Conservation (phyloP, 2,329 filamentous ascomycete genomes). For the Aureobasidium sp. region DNA sequence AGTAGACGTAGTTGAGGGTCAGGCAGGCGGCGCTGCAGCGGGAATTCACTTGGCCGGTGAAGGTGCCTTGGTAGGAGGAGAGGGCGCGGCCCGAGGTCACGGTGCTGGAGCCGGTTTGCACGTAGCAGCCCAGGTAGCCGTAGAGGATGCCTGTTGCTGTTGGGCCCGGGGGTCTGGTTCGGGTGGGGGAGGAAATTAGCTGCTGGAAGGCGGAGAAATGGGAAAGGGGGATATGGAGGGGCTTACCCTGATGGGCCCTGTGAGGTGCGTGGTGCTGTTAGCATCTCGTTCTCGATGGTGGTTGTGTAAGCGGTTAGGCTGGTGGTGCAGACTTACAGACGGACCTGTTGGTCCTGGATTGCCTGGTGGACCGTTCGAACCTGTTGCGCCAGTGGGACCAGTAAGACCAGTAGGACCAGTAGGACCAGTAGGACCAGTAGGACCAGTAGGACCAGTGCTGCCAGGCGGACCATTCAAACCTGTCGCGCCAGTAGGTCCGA, state of each 20-base stretch:
- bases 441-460: slow-evolving; percentile 3
- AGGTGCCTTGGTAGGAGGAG: slow-evolving; percentile 21
- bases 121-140: slow-evolving; percentile 27
- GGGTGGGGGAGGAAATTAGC: not conserved
- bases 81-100: slow-evolving; percentile 23
- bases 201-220: not conserved
- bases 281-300: not conserved
- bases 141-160: slow-evolving; percentile 18
- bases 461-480: not conserved
- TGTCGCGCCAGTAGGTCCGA: slow-evolving; percentile 1
- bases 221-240: not conserved
- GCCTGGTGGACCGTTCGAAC: slow-evolving; percentile 12
- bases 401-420: slow-evolving; percentile 9
- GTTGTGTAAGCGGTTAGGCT: not conserved
- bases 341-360: slow-evolving; percentile 10
- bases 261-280: not conserved
- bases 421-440: not conserved
- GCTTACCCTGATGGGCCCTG: slow-evolving; percentile 11
- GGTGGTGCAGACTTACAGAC: not conserved
- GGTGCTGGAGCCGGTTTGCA: slow-evolving; percentile 23
- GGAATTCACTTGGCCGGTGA: slow-evolving; percentile 20
- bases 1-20: slow-evolving; percentile 21
- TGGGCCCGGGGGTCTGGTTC: slow-evolving; percentile 13
- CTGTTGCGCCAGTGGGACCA: slow-evolving; percentile 18
- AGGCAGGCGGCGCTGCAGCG: slow-evolving; percentile 22